Percentiles rank a stretch among this genome's conserved stretches.
Conservation (phyloP, 768 basidiomycete genomes). For the Thelephora ganbajun region DNA sequence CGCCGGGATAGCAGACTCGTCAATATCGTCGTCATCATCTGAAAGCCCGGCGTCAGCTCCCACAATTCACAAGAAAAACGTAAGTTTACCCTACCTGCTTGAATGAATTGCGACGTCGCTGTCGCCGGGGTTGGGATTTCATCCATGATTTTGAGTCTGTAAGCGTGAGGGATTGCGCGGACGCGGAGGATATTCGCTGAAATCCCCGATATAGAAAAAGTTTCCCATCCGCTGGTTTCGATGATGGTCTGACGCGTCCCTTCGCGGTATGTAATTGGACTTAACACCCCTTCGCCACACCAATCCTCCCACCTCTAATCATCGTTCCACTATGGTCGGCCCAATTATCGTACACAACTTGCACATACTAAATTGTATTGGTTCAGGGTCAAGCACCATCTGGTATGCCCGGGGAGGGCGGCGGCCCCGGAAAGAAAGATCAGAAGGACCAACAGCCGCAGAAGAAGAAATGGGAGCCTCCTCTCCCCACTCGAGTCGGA, state of each 20-base stretch:
- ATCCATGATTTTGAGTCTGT: too few relatives aligned
- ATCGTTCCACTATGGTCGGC: neutral
- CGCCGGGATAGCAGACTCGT: constrained; percentile 71
- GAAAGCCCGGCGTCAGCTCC: neutral
- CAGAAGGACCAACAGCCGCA: constrained; percentile 39
- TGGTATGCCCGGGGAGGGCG: constrained; percentile 26
- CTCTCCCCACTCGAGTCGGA: constrained; percentile 89
- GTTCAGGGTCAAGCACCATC: constrained; percentile 66
- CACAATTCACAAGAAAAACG: constrained; percentile 4
- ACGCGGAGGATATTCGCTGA: constrained; percentile 1
- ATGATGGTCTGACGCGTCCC: constrained; percentile 19
- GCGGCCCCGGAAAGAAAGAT: constrained; percentile 22
- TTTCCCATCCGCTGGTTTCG: neutral
- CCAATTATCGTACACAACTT: neutral
- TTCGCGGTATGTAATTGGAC: constrained; percentile 5
- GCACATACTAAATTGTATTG: neutral
- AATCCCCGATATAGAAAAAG: neutral
- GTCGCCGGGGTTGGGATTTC: constrained; percentile 28
- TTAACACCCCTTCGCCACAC: constrained; percentile 1
- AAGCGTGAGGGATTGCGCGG: too few relatives aligned
- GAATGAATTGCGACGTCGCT: constrained; percentile 64
- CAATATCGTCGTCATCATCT: constrained; percentile 62
- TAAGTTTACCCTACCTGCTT: constrained; percentile 40
- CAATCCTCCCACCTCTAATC: neutral
- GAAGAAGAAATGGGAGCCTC: constrained; percentile 98